Percentiles rank a stretch among this genome's conserved stretches.
Evolutionary conservation across 2,329 filamentous ascomycete species (phyloP).

Genomic region (Penicillium sp.): DNA sequence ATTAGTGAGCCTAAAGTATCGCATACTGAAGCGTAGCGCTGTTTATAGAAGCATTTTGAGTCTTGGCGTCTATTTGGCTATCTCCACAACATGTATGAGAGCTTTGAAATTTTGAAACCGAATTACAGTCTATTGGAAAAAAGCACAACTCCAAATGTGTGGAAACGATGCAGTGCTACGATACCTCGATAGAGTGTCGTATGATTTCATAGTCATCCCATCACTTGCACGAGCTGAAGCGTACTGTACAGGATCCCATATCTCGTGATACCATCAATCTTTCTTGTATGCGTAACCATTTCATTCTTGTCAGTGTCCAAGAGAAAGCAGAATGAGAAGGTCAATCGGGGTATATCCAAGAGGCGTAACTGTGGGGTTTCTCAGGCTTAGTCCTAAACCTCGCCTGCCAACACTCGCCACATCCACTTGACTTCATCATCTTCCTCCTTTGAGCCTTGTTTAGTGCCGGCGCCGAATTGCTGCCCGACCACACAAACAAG

Average conservation of each 20-base stretch:
- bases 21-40: too few relatives aligned
- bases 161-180: too few relatives aligned
- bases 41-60: too few relatives aligned
- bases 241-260: conserved; percentile 24
- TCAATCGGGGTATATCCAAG: conserved; percentile 15
- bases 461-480: conserved; percentile 44
- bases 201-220: conserved; percentile 8
- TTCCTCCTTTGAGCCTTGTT: conserved; percentile 38
- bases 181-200: too few relatives aligned
- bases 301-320: conserved; percentile 5
- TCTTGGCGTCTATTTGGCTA: too few relatives aligned
- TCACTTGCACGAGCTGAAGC: conserved; percentile 17
- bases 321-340: conserved; percentile 1
- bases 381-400: conserved; percentile 15
- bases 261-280: conserved; percentile 18
- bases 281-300: conserved; percentile 9
- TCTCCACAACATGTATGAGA: too few relatives aligned
- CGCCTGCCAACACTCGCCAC: conserved; percentile 39
- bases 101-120: too few relatives aligned
- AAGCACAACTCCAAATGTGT: too few relatives aligned
- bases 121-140: too few relatives aligned
- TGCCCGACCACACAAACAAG: conserved; percentile 69
- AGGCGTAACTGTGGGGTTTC: neutral
- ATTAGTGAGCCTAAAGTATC: too few relatives aligned
- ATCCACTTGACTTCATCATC: conserved; percentile 41